phyloP scores from a whole-genome alignment of 441 rosid genomes.

The Pelargonium cotyledonis region DNA sequence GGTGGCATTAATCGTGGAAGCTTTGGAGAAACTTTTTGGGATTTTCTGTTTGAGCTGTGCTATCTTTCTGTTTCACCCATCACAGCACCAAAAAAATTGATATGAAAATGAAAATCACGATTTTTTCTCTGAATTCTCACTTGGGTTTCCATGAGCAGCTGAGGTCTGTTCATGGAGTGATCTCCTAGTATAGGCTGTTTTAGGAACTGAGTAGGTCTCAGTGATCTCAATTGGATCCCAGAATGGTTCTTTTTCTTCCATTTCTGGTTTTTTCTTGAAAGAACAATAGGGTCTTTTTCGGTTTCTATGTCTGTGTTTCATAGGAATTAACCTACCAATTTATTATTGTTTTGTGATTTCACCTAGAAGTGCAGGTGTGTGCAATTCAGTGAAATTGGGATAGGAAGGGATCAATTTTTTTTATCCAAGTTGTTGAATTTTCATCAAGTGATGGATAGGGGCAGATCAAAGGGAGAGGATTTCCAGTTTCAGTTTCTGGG shows the following conservation, averaged over 20 bases:
- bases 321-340: background rate
- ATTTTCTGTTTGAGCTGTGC: slow-evolving; percentile 22
- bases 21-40: slow-evolving; percentile 30
- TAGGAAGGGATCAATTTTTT: slow-evolving; percentile 7
- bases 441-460: slow-evolving; percentile 24
- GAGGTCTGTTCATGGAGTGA: slow-evolving; percentile 7
- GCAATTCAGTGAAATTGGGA: background rate
- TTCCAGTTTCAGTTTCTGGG: slow-evolving; percentile 26
- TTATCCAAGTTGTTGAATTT: slow-evolving; percentile 1
- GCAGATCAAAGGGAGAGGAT: slow-evolving; percentile 22
- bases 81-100: background rate
- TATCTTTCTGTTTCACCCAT: slow-evolving; percentile 1
- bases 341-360: background rate
- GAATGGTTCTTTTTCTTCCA: background rate
- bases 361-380: background rate
- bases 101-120: background rate
- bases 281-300: background rate
- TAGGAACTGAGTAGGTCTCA: background rate
- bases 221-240: background rate
- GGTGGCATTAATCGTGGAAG: slow-evolving; percentile 38
- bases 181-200: background rate
- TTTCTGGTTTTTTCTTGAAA: background rate
- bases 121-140: slow-evolving; percentile 3
- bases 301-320: background rate
- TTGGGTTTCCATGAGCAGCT: background rate